phyloP scores from a whole-genome alignment of 139 green algal genomes.

The Asterochloris sp. region DNA sequence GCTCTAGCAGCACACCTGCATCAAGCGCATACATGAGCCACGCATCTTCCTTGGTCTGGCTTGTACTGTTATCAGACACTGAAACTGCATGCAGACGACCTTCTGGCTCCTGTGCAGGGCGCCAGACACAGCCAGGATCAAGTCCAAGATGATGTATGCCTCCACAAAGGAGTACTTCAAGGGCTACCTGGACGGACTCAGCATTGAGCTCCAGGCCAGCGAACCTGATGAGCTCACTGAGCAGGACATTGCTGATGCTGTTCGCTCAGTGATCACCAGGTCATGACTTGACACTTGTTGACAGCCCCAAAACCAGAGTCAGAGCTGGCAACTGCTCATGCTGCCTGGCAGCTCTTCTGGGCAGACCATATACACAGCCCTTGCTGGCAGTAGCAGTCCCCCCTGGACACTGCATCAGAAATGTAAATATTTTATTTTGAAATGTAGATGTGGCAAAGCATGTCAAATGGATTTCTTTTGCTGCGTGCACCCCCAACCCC shows the following conservation, averaged over 20 bases:
- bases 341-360: too few species aligned
- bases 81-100: background rate
- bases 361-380: too few species aligned
- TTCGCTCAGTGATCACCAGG: constrained; percentile 27
- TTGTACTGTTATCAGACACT: background rate
- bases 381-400: too few species aligned
- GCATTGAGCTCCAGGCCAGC: constrained; percentile 71
- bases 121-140: constrained; percentile 61
- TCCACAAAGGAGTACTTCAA: constrained; percentile 91
- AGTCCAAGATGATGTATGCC: constrained; percentile 90
- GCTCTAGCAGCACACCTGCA: background rate
- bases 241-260: constrained; percentile 32
- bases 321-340: too few species aligned
- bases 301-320: too few species aligned
- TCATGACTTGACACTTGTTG: constrained; percentile 9
- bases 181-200: constrained; percentile 57
- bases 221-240: constrained; percentile 67
- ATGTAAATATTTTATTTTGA: too few species aligned
- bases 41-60: background rate
- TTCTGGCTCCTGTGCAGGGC: constrained; percentile 45
- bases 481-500: too few species aligned
- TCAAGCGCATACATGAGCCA: background rate
- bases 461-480: too few species aligned
- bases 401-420: too few species aligned
- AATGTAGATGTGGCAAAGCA: too few species aligned